Evolutionary conservation across 2,329 filamentous ascomycete genomes (phyloP).

Genomic region (Hymenoscyphus salicellus): DNA sequence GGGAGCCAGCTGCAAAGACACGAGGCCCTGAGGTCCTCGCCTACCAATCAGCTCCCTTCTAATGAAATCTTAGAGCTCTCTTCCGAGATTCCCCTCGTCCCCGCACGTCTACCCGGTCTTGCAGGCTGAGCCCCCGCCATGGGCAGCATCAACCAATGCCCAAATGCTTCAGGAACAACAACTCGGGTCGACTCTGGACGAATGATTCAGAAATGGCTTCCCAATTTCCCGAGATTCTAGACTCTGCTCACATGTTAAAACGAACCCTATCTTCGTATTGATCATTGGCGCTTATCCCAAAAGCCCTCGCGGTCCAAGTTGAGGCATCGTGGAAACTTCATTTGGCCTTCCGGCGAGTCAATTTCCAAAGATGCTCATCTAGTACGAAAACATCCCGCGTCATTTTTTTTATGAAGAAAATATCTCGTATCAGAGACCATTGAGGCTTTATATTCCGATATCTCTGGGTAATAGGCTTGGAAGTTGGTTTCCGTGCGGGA

Average conservation of each 20-base stretch:
- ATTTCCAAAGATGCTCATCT: background rate
- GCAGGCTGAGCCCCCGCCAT: background rate
- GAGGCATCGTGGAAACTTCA: background rate
- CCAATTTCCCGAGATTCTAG: background rate
- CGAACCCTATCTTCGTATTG: background rate
- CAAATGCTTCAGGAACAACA: background rate
- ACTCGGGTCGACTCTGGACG: background rate
- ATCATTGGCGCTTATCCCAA: background rate
- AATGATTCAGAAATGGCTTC: background rate
- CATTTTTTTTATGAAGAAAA: background rate
- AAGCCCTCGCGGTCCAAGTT: background rate
- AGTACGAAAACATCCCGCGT: background rate
- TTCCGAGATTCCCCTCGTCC: constrained; percentile 2
- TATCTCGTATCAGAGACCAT: background rate
- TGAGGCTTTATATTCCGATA: background rate
- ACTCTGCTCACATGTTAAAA: background rate
- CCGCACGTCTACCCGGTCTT: background rate
- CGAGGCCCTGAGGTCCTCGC: too few relatives aligned
- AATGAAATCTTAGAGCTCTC: background rate
- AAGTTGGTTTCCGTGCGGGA: background rate
- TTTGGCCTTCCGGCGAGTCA: background rate
- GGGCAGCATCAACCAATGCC: background rate
- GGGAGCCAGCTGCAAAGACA: too few relatives aligned
- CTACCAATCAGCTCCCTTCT: too few relatives aligned
- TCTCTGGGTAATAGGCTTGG: background rate